Percentiles rank a stretch among this genome's conserved stretches.
These are phyloP conservation scores for Chlorella vulgaris DNA, from an alignment of 139 green algal genomes.

Conservation along the genomic window DNA sequence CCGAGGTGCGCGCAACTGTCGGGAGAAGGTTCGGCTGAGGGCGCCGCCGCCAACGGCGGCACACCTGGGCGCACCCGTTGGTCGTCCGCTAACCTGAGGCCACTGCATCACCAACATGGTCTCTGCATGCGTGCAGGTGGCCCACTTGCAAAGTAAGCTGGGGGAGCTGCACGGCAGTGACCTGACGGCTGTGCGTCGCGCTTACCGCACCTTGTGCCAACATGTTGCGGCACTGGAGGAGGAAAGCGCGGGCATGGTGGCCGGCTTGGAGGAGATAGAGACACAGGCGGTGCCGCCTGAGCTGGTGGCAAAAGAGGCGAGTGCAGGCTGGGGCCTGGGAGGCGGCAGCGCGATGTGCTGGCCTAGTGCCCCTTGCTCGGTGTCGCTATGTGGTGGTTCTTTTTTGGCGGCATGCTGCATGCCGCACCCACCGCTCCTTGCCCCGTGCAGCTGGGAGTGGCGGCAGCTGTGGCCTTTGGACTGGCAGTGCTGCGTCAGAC, in stretches of 20 bases:
- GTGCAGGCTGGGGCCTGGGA: too few relatives aligned
- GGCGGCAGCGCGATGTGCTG: too few relatives aligned
- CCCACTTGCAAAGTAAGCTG: slow-evolving; percentile 23
- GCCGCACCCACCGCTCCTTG: too few relatives aligned
- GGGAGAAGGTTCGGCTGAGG: too few relatives aligned
- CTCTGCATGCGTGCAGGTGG: neutral
- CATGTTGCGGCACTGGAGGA: slow-evolving; percentile 10
- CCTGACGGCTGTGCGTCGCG: slow-evolving; percentile 8
- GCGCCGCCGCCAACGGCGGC: too few relatives aligned
- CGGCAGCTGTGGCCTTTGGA: neutral
- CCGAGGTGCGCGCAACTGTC: too few relatives aligned
- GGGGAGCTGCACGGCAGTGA: slow-evolving; percentile 14
- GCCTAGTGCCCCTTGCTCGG: too few relatives aligned
- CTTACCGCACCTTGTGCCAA: slow-evolving; percentile 17
- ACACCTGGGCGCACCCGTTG: too few relatives aligned
- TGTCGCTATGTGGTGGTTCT: too few relatives aligned
- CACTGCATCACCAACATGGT: too few relatives aligned
- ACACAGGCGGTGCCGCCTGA: slow-evolving; percentile 6
- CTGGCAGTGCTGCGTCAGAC: slow-evolving; percentile 3
- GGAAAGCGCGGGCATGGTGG: slow-evolving; percentile 1
- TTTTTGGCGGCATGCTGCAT: too few relatives aligned
- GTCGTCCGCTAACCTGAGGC: too few relatives aligned
- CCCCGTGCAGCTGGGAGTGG: slow-evolving; percentile 16
- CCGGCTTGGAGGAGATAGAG: neutral
- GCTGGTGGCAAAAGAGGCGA: slow-evolving; percentile 20